Conservation (phyloP, 306 rosid genomes). For the Inga laurina region DNA sequence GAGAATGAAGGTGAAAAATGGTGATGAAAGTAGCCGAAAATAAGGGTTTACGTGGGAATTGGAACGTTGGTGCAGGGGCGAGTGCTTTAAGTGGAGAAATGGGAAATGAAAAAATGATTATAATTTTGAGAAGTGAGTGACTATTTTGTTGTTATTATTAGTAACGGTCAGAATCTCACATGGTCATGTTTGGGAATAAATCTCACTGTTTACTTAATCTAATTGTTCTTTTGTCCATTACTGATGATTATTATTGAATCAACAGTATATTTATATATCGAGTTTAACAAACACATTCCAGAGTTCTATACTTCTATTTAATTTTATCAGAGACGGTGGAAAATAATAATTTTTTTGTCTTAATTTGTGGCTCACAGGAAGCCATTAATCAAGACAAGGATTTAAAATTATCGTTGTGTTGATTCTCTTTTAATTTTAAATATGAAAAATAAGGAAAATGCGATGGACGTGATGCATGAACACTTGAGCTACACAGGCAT, state of each 20-base stretch:
- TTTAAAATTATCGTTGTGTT: not conserved
- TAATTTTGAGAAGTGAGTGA: not conserved
- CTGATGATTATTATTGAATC: not conserved
- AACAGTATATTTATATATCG: not conserved
- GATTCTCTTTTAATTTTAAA: no score
- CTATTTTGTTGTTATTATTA: constrained; percentile 13
- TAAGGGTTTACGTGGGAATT: not conserved
- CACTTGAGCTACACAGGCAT: not conserved
- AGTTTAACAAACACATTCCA: not conserved
- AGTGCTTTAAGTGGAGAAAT: not conserved
- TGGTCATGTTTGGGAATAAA: not conserved
- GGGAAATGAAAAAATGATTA: not conserved
- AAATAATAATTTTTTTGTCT: no score
- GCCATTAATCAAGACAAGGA: not conserved
- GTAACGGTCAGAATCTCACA: constrained; percentile 9
- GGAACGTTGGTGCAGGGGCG: not conserved
- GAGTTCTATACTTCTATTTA: not conserved
- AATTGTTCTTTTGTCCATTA: not conserved
- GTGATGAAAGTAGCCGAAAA: not conserved
- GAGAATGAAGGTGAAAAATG: not conserved
- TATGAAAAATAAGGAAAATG: no score
- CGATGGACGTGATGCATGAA: not conserved
- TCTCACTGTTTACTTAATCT: not conserved
- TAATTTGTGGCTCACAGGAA: not conserved
- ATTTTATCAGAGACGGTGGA: not conserved